Conservation (phyloP, 192 early-diverging fungal species). For the Mortierella hygrophila region DNA sequence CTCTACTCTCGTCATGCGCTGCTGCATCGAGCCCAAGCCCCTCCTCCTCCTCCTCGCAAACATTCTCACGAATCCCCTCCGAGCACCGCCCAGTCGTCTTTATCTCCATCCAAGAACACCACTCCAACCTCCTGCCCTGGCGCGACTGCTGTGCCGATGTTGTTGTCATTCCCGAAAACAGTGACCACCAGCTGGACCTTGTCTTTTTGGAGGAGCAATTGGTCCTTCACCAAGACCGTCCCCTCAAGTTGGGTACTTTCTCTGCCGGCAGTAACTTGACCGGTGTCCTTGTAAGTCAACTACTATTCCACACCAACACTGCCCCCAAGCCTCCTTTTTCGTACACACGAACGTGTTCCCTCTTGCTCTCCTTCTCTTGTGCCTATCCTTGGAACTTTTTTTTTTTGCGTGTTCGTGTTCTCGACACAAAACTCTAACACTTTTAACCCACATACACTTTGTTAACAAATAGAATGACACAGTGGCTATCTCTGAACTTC, state of each 20-base stretch:
- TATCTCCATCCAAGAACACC: slow-evolving; percentile 61
- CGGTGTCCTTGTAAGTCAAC: slow-evolving; percentile 40
- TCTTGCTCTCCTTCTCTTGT: neutral
- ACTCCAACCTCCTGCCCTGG: slow-evolving; percentile 62
- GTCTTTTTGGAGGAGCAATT: slow-evolving; percentile 37
- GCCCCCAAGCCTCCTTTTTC: neutral
- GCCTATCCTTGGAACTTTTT: neutral
- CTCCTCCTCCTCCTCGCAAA: neutral
- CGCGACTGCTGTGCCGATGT: slow-evolving; percentile 56
- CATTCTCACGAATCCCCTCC: neutral
- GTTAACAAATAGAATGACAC: slow-evolving; percentile 40
- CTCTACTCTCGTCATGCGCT: neutral
- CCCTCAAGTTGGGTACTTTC: slow-evolving; percentile 53
- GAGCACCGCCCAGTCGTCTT: slow-evolving; percentile 53
- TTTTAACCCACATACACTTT: neutral
- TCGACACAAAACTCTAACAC: neutral
- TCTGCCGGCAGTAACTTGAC: slow-evolving; percentile 62
- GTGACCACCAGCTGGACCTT: slow-evolving; percentile 33
- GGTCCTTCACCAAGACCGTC: slow-evolving; percentile 23
- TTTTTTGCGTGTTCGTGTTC: neutral
- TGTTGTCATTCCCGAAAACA: slow-evolving; percentile 41
- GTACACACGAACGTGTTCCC: neutral
- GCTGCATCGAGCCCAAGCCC: neutral
- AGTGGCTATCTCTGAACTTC: slow-evolving; percentile 38
- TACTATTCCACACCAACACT: neutral